Conservation (phyloP, 2,329 filamentous ascomycete species). For the Aureobasidium subglaciale region DNA sequence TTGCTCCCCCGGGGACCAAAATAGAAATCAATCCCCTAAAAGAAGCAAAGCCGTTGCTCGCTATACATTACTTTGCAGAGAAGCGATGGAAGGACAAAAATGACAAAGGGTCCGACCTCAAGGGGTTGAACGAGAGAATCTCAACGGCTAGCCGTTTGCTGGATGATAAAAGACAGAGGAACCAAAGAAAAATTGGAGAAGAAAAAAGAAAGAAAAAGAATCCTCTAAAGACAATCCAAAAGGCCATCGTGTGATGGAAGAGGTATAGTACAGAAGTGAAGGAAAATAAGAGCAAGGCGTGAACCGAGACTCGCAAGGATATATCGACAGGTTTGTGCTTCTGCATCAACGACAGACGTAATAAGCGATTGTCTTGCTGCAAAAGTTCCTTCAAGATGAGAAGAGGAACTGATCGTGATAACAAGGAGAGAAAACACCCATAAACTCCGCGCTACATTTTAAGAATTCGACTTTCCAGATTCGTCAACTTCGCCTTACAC, state of each 20-base stretch:
- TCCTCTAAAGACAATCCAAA: neutral
- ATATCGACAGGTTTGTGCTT: conserved; percentile 6
- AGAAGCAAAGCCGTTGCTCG: conserved; percentile 8
- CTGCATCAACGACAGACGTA: neutral
- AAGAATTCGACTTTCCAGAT: neutral
- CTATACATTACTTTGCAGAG: conserved; percentile 6
- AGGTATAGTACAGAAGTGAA: conserved; percentile 13
- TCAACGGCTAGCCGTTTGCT: conserved; percentile 2
- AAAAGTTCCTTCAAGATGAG: neutral
- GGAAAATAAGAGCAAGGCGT: neutral
- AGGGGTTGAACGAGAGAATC: neutral
- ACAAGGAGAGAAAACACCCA: conserved; percentile 1
- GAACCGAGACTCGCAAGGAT: neutral
- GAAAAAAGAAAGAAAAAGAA: neutral
- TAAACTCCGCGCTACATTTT: conserved; percentile 13
- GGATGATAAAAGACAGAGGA: neutral
- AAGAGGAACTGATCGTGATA: neutral
- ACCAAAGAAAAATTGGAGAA: neutral
- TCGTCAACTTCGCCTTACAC: conserved; percentile 8
- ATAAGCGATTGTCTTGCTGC: neutral
- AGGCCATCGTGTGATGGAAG: neutral
- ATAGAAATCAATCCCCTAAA: neutral
- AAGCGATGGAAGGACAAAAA: neutral
- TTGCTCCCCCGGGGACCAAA: neutral
- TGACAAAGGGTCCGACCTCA: neutral